Percentiles rank a stretch among this genome's conserved stretches.
Evolutionary conservation across 2,329 filamentous ascomycete genomes (phyloP).

Genomic region (Penicillium sp.): DNA sequence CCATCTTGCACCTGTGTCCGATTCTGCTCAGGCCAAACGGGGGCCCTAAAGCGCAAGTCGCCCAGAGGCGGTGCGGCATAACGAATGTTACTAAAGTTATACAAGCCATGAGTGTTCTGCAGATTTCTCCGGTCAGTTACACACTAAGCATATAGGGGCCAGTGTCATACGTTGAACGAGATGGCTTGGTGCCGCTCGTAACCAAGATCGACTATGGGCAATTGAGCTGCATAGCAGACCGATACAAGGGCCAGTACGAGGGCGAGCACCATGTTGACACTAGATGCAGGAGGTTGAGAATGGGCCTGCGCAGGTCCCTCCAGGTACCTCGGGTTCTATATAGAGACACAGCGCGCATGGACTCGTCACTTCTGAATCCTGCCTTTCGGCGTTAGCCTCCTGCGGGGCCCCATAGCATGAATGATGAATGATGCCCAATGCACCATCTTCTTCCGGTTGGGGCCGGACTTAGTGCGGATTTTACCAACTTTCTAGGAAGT

Average conservation of each 20-base stretch:
- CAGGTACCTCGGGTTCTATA: conserved; percentile 1
- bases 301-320: neutral
- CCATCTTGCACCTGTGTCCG: conserved; percentile 49
- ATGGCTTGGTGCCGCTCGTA: conserved; percentile 52
- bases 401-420: neutral
- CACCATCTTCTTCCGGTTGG: neutral
- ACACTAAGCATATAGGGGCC: neutral
- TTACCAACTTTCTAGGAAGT: neutral
- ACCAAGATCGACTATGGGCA: conserved; percentile 52
- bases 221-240: conserved; percentile 15
- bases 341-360: neutral
- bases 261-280: conserved; percentile 7
- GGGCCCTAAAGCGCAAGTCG: conserved; percentile 51
- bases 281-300: neutral
- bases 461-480: neutral
- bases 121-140: neutral
- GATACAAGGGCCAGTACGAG: conserved; percentile 13
- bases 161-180: conserved; percentile 16
- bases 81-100: conserved; percentile 58
- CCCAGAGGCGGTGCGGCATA: conserved; percentile 55
- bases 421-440: neutral
- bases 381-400: neutral
- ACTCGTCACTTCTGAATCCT: neutral
- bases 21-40: conserved; percentile 44
- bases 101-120: conserved; percentile 40